Base-by-base conservation (phyloP, 352 stramenopile genomes). In the Globisporangium barbulae region DNA sequence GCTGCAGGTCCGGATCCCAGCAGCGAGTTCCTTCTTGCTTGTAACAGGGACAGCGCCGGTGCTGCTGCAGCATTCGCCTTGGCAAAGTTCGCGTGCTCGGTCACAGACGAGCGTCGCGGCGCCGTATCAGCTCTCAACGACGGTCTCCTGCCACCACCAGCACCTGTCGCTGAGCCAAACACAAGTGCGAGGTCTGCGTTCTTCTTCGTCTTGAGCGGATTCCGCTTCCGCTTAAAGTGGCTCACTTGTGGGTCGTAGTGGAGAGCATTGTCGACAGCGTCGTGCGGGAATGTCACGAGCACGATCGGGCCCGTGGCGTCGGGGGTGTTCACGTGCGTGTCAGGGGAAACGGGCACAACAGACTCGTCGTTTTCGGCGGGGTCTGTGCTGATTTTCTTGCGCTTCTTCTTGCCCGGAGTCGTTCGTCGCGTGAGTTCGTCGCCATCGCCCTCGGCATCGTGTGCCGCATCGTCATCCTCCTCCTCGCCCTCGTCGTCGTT, bases 251-350 rank as follows among this genome's bases (percentile, higher is more conserved):
- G 60, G 44, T 84, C 77, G 17, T 74, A 65, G 19, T 76, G 77
- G 30, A 85, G 59, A 12, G 71, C 47, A n/a, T 68, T 9, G 4
- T 79, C 53, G 4, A 69, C 49, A 2, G 13, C 7, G 15, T 89
- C 81, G 17, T 79, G 73, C 0, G 82, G 82, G 49, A 91, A 86
- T 22, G 79, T 89, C 72, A 89, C 85, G 4, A 62, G 67, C 13
- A 89, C 68, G 30, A 87, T 78, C 0, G 78, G 71, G 3, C 73
- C 73, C 2, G 52, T 60, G 21, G 73, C 74, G 31, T 88, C 67
- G 0, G 82, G 82, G 4, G 73, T 80, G 72, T 93, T 93, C 21
- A 90, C 71, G 62, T 90, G 82, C 0, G 79, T 84, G 61, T 93
- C 82, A 0, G 84, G 84, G 0, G 84, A 91, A 9, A 77, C 68